Percentiles rank a stretch among this genome's conserved stretches.
Evolutionary conservation across 352 stramenopile genomes (phyloP).

Genomic region (Globisporangium spinosum): DNA sequence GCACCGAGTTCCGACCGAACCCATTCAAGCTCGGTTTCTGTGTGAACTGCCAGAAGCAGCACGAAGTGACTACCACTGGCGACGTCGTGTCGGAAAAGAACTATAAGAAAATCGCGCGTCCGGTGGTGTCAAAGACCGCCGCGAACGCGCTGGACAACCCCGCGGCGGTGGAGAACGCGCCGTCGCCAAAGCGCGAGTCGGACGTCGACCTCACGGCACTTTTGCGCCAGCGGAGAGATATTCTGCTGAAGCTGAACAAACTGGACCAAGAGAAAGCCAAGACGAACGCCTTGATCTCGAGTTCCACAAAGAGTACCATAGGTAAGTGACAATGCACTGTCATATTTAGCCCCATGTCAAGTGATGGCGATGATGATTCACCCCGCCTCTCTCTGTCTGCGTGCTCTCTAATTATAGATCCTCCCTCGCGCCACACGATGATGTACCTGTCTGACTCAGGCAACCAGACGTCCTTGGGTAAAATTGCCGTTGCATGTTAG

Average conservation of each 20-base stretch:
- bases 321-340: constrained; percentile 32
- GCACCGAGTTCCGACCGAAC: constrained; percentile 76
- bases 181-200: constrained; percentile 53
- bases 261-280: constrained; percentile 56
- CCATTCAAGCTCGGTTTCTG: constrained; percentile 87
- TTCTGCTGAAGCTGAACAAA: constrained; percentile 62
- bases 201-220: constrained; percentile 78
- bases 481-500: constrained; percentile 18
- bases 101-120: constrained; percentile 81
- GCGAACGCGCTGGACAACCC: constrained; percentile 81
- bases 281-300: constrained; percentile 27
- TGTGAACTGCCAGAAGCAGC: constrained; percentile 89
- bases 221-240: constrained; percentile 70
- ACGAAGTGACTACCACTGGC: constrained; percentile 72
- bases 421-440: constrained; percentile 41
- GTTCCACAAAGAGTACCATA: constrained; percentile 32
- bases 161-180: constrained; percentile 48
- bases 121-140: constrained; percentile 64
- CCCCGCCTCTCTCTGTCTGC: neutral
- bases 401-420: constrained; percentile 20
- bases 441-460: constrained; percentile 41
- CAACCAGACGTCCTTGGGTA: constrained; percentile 35
- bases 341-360: neutral
- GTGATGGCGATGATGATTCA: constrained; percentile 7
- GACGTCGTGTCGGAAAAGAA: constrained; percentile 65